Evolutionary conservation across 148 eudicot genomes (phyloP).

Genomic region (Arctostaphylos glauca): DNA sequence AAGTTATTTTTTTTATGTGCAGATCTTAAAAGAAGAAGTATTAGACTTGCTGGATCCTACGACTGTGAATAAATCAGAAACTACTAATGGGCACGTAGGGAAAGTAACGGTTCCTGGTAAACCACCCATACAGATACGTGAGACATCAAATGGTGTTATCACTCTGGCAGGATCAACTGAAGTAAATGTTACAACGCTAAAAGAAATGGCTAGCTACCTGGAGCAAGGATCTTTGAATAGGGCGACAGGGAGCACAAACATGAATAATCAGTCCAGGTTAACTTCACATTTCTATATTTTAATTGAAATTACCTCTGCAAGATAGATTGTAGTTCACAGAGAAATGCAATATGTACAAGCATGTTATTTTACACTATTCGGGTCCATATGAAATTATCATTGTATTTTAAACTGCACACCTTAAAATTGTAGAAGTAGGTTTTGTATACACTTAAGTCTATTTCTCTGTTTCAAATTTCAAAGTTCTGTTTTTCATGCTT

Average conservation of each 20-base stretch:
- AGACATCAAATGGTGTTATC: slow-evolving; percentile 90
- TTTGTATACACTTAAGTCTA: no score
- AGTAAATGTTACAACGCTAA: slow-evolving; percentile 71
- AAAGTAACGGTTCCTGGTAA: slow-evolving; percentile 74
- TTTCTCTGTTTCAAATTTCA: not conserved
- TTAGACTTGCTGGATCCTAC: slow-evolving; percentile 79
- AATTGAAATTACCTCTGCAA: not conserved
- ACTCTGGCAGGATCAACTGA: slow-evolving; percentile 97
- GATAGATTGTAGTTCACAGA: not conserved
- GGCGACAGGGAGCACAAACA: slow-evolving; percentile 98
- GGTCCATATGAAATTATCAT: not conserved
- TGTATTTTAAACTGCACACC: not conserved
- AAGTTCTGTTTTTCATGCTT: not conserved
- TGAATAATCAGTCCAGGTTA: slow-evolving; percentile 97
- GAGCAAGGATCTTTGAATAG: slow-evolving; percentile 95
- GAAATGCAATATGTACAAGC: not conserved
- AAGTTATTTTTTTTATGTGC: slow-evolving; percentile 28
- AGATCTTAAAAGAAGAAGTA: slow-evolving; percentile 99
- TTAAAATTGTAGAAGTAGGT: not conserved
- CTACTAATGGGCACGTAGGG: slow-evolving; percentile 50
- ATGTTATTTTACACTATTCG: not conserved
- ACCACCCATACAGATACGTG: slow-evolving; percentile 95
- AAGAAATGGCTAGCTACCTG: slow-evolving; percentile 93
- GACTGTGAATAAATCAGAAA: slow-evolving; percentile 56
- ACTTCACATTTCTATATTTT: not conserved